Base-by-base conservation (phyloP, 78 protist genomes). In the Speleostelium caveatum region DNA sequence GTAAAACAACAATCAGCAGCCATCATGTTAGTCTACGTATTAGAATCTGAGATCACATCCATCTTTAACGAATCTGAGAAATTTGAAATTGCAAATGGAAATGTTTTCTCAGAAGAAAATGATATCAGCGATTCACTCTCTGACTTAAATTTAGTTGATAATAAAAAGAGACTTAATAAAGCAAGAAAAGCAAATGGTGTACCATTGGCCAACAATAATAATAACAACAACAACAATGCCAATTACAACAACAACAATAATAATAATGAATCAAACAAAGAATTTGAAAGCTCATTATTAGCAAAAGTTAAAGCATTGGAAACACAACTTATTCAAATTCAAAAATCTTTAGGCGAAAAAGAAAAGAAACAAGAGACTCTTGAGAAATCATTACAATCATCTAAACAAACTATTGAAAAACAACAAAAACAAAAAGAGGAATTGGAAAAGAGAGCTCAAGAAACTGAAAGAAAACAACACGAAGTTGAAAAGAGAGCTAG, bases 21-120 rank as follows among this genome's bases (percentile, higher is more conserved):
- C 19, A 58, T 22, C 16, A 74, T 74, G 85, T 39, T 74, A 45
- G 49, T 56, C 22, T 74, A 74, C 36, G 36, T 74, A 26, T 60
- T 60, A 60, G 55, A 74, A 60, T 56, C 67, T 36, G 69, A 74
- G 26, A 60, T 59, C 4, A 56, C 19, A 3, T 38, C 22, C 1
- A 4, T 74, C 0, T 74, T 74, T 74, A 74, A 74, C 28, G n/a
- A n/a, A n/a, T 62, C 32, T 22, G 39, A n/a, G 24, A 51, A 2
- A 38, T 10, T 7, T 39, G 30, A 7, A 3, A 62, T 24, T 2
- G 30, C 69, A 2, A 62, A 10, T n/a, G 30, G 22, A 3, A 62
- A 10, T n/a, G 30, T 24, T 49, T 38, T 3, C 3, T n/a, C n/a
- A n/a, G n/a, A 65, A 2, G 22, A 65, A 28, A 12, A 65, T 16